Percentiles rank a stretch among this genome's conserved stretches.
phyloP scores from a whole-genome alignment of 1,284 basidiomycete genomes.

The Microbotryum lychnidis-dioicae region DNA sequence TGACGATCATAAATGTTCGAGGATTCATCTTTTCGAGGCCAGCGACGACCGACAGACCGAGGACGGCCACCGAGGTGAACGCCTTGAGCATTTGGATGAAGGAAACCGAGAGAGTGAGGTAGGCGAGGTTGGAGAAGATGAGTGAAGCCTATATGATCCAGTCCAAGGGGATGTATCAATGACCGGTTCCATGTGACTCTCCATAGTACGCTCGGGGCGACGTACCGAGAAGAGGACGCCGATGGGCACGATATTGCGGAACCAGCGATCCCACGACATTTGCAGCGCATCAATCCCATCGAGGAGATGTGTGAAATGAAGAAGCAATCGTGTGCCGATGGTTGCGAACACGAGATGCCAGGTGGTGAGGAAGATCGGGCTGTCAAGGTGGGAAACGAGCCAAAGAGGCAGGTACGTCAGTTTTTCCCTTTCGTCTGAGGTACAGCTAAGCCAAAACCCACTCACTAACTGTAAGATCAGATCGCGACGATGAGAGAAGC shows the following conservation, averaged over 20 bases:
- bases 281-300: conserved; percentile 40
- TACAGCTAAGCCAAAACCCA: not conserved
- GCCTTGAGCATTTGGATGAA: conserved; percentile 49
- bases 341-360: conserved; percentile 45
- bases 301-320: conserved; percentile 41
- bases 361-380: conserved; percentile 43
- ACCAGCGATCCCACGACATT: conserved; percentile 36
- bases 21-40: conserved; percentile 36
- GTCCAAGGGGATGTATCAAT: too few relatives aligned
- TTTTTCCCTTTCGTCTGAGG: not conserved
- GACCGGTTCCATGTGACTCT: too few relatives aligned
- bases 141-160: conserved; percentile 35
- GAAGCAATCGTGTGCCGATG: conserved; percentile 41
- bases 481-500: too few relatives aligned
- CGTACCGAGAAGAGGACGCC: conserved; percentile 43
- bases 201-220: too few relatives aligned
- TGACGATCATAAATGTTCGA: conserved; percentile 41
- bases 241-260: conserved; percentile 45
- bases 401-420: conserved; percentile 1
- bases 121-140: conserved; percentile 46
- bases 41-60: conserved; percentile 37
- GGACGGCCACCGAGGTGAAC: conserved; percentile 36
- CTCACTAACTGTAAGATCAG: too few relatives aligned
- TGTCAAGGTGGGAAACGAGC: not conserved
- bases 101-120: conserved; percentile 43